These are phyloP conservation scores for Pezizomycotina sp. DNA, from an alignment of 2,329 filamentous ascomycete species.

Conservation along the genomic window DNA sequence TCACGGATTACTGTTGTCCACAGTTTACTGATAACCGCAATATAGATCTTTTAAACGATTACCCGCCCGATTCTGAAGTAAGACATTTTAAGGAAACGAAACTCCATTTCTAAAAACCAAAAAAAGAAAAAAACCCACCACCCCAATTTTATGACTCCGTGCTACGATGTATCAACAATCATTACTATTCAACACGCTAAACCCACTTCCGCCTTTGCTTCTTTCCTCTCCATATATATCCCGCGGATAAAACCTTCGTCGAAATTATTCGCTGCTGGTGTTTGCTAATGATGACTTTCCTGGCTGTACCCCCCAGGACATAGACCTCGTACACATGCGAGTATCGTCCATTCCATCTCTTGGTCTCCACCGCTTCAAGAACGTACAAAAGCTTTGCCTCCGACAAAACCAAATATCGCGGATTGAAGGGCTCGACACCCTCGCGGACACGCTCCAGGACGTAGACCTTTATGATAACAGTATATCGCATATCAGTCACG, in stretches of 20 bases:
- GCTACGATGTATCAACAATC: no score
- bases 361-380: constrained; percentile 65
- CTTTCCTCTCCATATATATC: no score
- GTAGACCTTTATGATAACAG: constrained; percentile 95
- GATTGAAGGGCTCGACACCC: constrained; percentile 54
- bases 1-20: no score
- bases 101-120: no score
- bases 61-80: constrained; percentile 23
- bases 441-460: constrained; percentile 56
- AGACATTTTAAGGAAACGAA: constrained; percentile 1
- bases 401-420: constrained; percentile 78
- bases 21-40: no score
- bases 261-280: no score
- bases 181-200: no score
- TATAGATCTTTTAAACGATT: constrained; percentile 25
- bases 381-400: constrained; percentile 56
- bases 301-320: constrained; percentile 41
- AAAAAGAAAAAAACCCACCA: no score
- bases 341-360: constrained; percentile 62
- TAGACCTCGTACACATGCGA: constrained; percentile 78
- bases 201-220: no score
- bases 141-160: neutral
- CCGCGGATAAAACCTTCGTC: neutral
- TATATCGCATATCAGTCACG: constrained; percentile 60
- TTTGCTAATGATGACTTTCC: constrained; percentile 1